Percentiles rank a stretch among this genome's conserved stretches.
Conservation (phyloP, 495 filamentous ascomycete genomes). For the Viridothelium virens region DNA sequence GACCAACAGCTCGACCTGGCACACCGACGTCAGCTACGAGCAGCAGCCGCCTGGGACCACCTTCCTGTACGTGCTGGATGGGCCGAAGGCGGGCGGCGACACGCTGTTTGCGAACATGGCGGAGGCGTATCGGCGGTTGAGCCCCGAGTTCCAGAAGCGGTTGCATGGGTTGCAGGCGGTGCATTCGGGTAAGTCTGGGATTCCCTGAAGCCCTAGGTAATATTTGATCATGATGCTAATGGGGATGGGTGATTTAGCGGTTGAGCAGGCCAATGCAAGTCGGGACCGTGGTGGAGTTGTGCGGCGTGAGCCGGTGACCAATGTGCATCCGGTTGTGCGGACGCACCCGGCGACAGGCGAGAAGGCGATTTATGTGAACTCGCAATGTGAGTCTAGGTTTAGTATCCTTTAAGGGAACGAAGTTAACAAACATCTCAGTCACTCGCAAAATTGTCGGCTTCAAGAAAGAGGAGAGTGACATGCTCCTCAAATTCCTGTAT, state of each 20-base stretch:
- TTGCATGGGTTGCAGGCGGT: slow-evolving; percentile 70
- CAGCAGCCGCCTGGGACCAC: slow-evolving; percentile 78
- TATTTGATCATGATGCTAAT: background rate
- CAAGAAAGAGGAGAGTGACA: slow-evolving; percentile 71
- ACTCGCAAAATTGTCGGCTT: slow-evolving; percentile 64
- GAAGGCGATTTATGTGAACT: slow-evolving; percentile 80
- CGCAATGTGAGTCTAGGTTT: slow-evolving; percentile 59
- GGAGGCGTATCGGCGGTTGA: slow-evolving; percentile 71
- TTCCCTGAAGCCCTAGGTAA: background rate
- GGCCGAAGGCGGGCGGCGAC: slow-evolving; percentile 68
- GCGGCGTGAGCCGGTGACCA: slow-evolving; percentile 61
- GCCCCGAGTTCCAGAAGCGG: slow-evolving; percentile 59
- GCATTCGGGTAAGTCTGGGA: slow-evolving; percentile 51
- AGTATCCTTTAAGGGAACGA: background rate
- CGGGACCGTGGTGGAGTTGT: slow-evolving; percentile 51
- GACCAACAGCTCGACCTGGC: slow-evolving; percentile 67
- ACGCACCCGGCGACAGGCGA: slow-evolving; percentile 75
- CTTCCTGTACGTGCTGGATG: slow-evolving; percentile 72
- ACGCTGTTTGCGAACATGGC: slow-evolving; percentile 67
- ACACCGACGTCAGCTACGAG: slow-evolving; percentile 78
- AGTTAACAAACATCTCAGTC: slow-evolving; percentile 32
- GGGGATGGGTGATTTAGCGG: background rate
- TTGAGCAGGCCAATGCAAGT: slow-evolving; percentile 58
- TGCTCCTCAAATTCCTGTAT: slow-evolving; percentile 79
- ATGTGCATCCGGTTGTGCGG: slow-evolving; percentile 66